phyloP scores from a whole-genome alignment of 768 basidiomycete species.

The Coprinopsis marcescibilis region DNA sequence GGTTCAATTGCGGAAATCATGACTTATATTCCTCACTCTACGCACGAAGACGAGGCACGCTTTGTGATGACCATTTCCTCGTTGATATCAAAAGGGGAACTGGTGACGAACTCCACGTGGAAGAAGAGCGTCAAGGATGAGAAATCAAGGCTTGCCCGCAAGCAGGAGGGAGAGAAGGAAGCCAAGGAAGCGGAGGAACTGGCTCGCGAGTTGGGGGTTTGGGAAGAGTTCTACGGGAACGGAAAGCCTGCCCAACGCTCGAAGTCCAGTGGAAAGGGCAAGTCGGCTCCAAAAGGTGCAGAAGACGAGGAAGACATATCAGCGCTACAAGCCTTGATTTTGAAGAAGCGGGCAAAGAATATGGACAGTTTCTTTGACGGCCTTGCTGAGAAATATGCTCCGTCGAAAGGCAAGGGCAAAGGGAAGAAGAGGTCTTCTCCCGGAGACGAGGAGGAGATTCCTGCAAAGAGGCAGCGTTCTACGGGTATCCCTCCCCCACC shows the following conservation, averaged over 20 bases:
- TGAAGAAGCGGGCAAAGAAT: conserved; percentile 64
- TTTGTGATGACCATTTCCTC: conserved; percentile 65
- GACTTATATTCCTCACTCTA: conserved; percentile 81
- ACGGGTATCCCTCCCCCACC: conserved; percentile 37
- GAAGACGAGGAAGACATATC: conserved; percentile 45
- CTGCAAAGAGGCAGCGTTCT: conserved; percentile 48
- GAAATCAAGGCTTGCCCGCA: conserved; percentile 68
- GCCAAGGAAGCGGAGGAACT: conserved; percentile 78
- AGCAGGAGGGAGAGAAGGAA: conserved; percentile 72
- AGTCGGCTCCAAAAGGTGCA: conserved; percentile 33
- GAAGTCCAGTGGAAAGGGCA: conserved; percentile 44
- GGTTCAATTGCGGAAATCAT: conserved; percentile 83
- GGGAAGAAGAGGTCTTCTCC: conserved; percentile 54
- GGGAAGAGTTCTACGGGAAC: conserved; percentile 88
- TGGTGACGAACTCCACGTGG: conserved; percentile 61
- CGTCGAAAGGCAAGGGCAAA: conserved; percentile 35
- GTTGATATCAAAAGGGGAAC: conserved; percentile 55
- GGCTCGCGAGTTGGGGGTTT: conserved; percentile 86
- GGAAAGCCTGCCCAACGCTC: conserved; percentile 62
- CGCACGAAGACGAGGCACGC: conserved; percentile 77
- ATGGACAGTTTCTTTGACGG: conserved; percentile 69
- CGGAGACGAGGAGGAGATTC: conserved; percentile 30
- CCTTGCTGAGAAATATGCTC: conserved; percentile 69
- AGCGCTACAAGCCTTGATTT: conserved; percentile 73
- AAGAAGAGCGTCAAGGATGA: conserved; percentile 67